Evolutionary conservation across 23 red algal species (phyloP), one percentile per base, ranked within the genome.

Genomic region (Gracilaria domingensis): DNA sequence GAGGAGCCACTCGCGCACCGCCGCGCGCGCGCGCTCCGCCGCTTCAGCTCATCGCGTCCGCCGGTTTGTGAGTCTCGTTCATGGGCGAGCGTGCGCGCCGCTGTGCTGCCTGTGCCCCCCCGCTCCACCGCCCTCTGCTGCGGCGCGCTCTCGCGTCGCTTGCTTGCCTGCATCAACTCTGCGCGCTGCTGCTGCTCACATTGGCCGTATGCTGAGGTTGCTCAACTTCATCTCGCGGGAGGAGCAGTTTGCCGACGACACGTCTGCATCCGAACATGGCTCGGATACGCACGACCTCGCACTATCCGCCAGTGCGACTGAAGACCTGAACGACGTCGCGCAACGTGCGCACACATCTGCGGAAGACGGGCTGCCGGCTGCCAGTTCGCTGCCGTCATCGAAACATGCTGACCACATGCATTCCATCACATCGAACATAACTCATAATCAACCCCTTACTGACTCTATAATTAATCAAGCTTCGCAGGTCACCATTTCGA

Each of bases 181-280:
- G 64, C 64, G 16, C 64, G 0, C 1, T 18, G 64, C n/a, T 32
- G 33, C 30, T 69, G 64, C 26, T 34, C 38, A 6, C 16, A 4
- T 16, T 55, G 51, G 25, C 72, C 72, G 72, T 77, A 77, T 77
- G 72, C 72, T 45, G 13, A 77, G 72, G 50, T 77, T 77, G 40
- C 42, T 77, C 38, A 77, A 77, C 72, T 77, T 77, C 45, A 77
- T 77, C 72, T 50, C 72, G 29, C 72, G 72, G 12, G 72, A 77
- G 42, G 72, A 77, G 42, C 40, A 49, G 50, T 4, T 77, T 30
- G 50, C 42, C 23, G 64, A 69, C 17, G 62, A 67, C 21, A 77
- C 49, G 72, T 77, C 72, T 26, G 40, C 50, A 25, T 77, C 72
- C 32, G 72, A 77, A 20, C 40, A 45, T 51, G 72, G 39, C 8